Conservation (phyloP, 768 basidiomycete species). For the Tylopilus sp. region DNA sequence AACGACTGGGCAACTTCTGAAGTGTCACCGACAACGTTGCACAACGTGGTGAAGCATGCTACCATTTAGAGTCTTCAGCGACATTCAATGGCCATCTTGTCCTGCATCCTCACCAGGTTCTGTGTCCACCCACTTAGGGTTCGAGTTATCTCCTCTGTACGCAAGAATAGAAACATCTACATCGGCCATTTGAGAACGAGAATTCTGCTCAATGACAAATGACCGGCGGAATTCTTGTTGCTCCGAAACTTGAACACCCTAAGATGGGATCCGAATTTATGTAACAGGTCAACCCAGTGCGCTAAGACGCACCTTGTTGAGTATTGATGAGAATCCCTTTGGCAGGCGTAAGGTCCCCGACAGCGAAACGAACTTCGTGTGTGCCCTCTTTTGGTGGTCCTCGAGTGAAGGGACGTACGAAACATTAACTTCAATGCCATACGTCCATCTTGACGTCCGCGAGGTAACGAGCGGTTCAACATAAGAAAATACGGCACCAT, state of each 20-base stretch:
- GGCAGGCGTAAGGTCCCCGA: slow-evolving; percentile 32
- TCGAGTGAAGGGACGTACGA: slow-evolving; percentile 19
- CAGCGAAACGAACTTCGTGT: slow-evolving; percentile 14
- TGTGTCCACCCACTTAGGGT: slow-evolving; percentile 11
- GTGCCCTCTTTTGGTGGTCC: slow-evolving; percentile 37
- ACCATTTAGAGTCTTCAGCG: too few species aligned
- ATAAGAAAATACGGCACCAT: slow-evolving; percentile 12
- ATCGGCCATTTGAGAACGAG: neutral
- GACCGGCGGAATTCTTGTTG: slow-evolving; percentile 1
- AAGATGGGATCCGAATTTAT: neutral
- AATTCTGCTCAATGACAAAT: too few species aligned
- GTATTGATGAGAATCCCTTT: slow-evolving; percentile 35
- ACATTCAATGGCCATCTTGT: fast-evolving
- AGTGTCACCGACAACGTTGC: slow-evolving; percentile 9
- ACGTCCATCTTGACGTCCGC: slow-evolving; percentile 41
- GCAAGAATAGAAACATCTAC: slow-evolving; percentile 7
- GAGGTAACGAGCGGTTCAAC: slow-evolving; percentile 43
- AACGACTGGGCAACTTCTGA: slow-evolving; percentile 5
- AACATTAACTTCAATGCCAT: slow-evolving; percentile 34
- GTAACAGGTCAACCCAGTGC: fast-evolving
- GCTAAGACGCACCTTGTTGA: slow-evolving; percentile 32
- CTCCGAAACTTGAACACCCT: slow-evolving; percentile 20
- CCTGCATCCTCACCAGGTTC: slow-evolving; percentile 6
- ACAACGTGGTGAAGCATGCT: slow-evolving; percentile 10
- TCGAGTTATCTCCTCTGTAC: slow-evolving; percentile 11